A percentile compares a stretch with the other conserved stretches of the same genome.
Conservation (phyloP, 2,329 filamentous ascomycete genomes). For the Mariannaea sp. region DNA sequence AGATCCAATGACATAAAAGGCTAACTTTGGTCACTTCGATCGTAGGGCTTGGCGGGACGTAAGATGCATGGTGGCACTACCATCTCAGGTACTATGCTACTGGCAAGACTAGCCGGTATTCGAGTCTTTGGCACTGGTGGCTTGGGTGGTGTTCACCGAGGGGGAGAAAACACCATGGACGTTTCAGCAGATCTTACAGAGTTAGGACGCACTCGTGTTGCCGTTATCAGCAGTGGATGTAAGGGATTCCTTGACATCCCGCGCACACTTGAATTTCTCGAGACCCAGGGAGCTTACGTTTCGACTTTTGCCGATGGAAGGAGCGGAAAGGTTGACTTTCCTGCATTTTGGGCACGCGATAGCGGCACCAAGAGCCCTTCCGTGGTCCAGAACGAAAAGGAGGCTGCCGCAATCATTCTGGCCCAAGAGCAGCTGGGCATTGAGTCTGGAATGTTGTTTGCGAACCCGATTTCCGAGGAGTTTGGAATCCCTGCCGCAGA, state of each 20-base stretch:
- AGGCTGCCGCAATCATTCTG: slow-evolving; percentile 88
- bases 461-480: slow-evolving; percentile 81
- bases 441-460: slow-evolving; percentile 81
- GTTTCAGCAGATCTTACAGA: slow-evolving; percentile 95
- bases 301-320: slow-evolving; percentile 89
- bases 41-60: slow-evolving; percentile 52
- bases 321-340: slow-evolving; percentile 76
- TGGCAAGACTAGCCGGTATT: slow-evolving; percentile 86
- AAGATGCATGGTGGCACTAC: slow-evolving; percentile 88
- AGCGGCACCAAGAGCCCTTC: slow-evolving; percentile 82
- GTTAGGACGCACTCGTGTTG: slow-evolving; percentile 84
- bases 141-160: slow-evolving; percentile 90
- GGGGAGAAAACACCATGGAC: slow-evolving; percentile 85
- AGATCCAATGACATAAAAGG: background rate
- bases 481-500: slow-evolving; percentile 70
- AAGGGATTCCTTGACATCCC: slow-evolving; percentile 96
- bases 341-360: slow-evolving; percentile 89
- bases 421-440: slow-evolving; percentile 76
- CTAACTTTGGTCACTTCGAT: slow-evolving; percentile 19
- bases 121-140: slow-evolving; percentile 94
- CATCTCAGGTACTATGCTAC: slow-evolving; percentile 88
- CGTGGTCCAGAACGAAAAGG: slow-evolving; percentile 72
- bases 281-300: slow-evolving; percentile 77
- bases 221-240: slow-evolving; percentile 87
- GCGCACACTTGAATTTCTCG: slow-evolving; percentile 78